Evolutionary conservation across 164 flowering plant genomes (phyloP).

Genomic region (Stephania japonica): DNA sequence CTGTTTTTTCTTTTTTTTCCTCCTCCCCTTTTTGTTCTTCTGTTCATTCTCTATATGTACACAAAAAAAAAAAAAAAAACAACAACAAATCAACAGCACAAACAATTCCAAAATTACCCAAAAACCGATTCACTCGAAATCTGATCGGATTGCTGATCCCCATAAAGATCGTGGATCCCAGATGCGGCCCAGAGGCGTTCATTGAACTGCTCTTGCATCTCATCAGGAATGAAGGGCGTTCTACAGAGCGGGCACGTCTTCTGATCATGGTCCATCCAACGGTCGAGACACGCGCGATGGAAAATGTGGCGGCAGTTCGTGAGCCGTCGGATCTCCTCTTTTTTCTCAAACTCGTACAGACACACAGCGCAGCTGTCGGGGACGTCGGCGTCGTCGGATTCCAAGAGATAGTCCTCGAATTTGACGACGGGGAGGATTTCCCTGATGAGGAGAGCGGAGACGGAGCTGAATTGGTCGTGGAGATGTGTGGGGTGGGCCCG

Average conservation of each 20-base stretch:
- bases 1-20: background rate
- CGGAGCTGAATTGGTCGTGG: constrained; percentile 34
- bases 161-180: constrained; percentile 39
- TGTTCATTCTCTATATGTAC: background rate
- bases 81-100: background rate
- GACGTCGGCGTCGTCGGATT: constrained; percentile 11
- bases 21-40: background rate
- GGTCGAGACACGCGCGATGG: constrained; percentile 71
- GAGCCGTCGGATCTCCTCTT: constrained; percentile 69
- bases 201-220: constrained; percentile 49
- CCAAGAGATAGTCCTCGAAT: constrained; percentile 32
- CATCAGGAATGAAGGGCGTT: constrained; percentile 54
- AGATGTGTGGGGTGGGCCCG: constrained; percentile 11
- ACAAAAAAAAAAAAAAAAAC: background rate
- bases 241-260: constrained; percentile 88
- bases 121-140: constrained; percentile 15
- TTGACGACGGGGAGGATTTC: constrained; percentile 67
- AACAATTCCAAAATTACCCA: background rate
- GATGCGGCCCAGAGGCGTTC: constrained; percentile 76
- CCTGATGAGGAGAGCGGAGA: constrained; percentile 61
- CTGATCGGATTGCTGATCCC: constrained; percentile 27
- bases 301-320: constrained; percentile 74
- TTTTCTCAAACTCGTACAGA: constrained; percentile 57
- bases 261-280: constrained; percentile 90
- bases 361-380: constrained; percentile 85